These are phyloP conservation scores for Asclepias syriaca DNA, from an alignment of 257 asterid genomes.

Conservation along the genomic window DNA sequence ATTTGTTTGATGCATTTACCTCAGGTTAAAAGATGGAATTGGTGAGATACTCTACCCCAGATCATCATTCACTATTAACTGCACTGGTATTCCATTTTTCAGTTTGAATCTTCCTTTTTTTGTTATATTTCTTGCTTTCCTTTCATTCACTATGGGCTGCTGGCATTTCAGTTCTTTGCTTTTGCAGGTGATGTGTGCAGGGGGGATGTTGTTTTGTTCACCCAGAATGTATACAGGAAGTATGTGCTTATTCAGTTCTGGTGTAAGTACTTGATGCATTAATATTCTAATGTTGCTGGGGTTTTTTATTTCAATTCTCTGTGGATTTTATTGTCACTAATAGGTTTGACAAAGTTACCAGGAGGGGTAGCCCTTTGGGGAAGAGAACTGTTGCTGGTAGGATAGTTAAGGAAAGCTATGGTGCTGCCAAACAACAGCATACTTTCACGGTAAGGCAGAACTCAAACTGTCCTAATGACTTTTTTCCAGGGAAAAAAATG, in stretches of 20 bases:
- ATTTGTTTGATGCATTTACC: constrained; percentile 18
- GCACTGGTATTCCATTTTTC: constrained; percentile 49
- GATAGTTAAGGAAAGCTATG: constrained; percentile 73
- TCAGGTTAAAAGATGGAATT: constrained; percentile 58
- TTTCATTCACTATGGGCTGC: neutral
- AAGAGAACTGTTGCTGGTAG: constrained; percentile 67
- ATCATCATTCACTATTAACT: constrained; percentile 58
- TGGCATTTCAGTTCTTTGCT: constrained; percentile 4
- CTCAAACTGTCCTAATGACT: neutral
- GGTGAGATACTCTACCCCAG: constrained; percentile 57
- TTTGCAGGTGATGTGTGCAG: constrained; percentile 70
- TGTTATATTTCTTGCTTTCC: constrained; percentile 15
- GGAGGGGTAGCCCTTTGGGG: constrained; percentile 38
- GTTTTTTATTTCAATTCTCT: neutral
- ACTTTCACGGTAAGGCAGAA: constrained; percentile 65
- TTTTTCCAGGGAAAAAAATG: neutral
- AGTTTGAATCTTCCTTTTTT: constrained; percentile 7
- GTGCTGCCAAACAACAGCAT: constrained; percentile 77
- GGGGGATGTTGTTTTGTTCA: constrained; percentile 76
- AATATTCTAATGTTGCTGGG: neutral
- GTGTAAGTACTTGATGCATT: neutral
- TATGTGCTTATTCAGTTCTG: constrained; percentile 15
- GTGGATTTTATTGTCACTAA: neutral
- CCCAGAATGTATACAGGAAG: constrained; percentile 56
- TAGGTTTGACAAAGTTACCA: constrained; percentile 45